Evolutionary conservation across 208 protist genomes (phyloP).

Genomic region (Trypanosoma avium): DNA sequence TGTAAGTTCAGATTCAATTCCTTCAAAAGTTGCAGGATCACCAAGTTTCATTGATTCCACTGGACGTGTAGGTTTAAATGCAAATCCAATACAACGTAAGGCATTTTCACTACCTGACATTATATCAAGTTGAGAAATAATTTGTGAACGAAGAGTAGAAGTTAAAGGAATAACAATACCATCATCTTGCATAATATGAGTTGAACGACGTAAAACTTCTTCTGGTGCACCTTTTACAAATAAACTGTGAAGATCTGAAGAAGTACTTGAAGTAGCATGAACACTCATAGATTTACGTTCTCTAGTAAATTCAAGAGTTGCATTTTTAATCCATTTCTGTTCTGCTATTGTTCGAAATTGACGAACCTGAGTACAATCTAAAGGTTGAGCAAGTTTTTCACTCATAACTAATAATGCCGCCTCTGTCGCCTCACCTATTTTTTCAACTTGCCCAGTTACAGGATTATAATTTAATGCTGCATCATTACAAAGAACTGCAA

Average conservation of each 20-base stretch:
- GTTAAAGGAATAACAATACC: conserved; percentile 52
- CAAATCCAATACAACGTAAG: conserved; percentile 85
- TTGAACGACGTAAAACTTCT: conserved; percentile 88
- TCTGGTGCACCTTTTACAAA: conserved; percentile 96
- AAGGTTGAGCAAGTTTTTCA: conserved; percentile 84
- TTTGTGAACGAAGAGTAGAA: conserved; percentile 8
- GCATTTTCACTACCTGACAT: conserved; percentile 62
- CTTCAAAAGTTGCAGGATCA: conserved; percentile 62
- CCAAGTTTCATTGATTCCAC: conserved; percentile 42
- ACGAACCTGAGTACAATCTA: conserved; percentile 17
- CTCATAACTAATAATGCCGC: conserved; percentile 87
- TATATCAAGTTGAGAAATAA: conserved; percentile 43
- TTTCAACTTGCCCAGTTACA: conserved; percentile 40
- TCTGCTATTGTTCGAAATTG: conserved; percentile 29
- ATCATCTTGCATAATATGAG: conserved; percentile 46
- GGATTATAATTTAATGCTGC: conserved; percentile 56
- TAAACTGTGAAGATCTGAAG: conserved; percentile 39
- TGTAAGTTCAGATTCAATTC: conserved; percentile 83
- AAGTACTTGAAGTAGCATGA: conserved; percentile 37
- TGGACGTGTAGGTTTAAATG: conserved; percentile 45
- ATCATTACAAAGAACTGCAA: conserved; percentile 82
- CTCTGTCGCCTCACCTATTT: conserved; percentile 90
- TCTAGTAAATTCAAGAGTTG: conserved; percentile 94
- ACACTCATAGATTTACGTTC: conserved; percentile 96
- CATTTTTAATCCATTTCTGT: conserved; percentile 48